phyloP scores from a whole-genome alignment of 768 basidiomycete genomes.

The Mycena kentingensis region DNA sequence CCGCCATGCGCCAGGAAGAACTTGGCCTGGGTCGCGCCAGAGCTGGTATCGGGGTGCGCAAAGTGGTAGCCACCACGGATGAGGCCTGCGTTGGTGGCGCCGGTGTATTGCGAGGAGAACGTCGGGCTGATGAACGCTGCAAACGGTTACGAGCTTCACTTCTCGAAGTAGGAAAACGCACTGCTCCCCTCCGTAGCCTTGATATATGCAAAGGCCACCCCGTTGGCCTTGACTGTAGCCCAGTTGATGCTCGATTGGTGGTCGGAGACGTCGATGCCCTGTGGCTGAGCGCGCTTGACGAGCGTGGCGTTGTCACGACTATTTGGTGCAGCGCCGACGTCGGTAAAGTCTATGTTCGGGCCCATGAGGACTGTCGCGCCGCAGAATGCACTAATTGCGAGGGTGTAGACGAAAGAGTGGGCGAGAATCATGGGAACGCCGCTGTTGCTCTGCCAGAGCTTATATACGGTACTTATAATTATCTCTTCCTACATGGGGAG shows the following conservation, averaged over 20 bases:
- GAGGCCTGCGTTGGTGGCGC: slow-evolving; percentile 55
- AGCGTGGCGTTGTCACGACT: too few species aligned
- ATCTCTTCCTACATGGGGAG: too few species aligned
- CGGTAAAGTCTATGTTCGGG: too few species aligned
- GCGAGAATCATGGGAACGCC: too few species aligned
- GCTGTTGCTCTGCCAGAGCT: too few species aligned
- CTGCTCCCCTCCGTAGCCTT: slow-evolving; percentile 69
- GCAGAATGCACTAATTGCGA: too few species aligned
- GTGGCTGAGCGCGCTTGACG: slow-evolving; percentile 40
- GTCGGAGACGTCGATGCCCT: slow-evolving; percentile 59
- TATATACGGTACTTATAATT: too few species aligned
- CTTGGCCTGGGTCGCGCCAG: slow-evolving; percentile 59
- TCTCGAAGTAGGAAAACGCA: slow-evolving; percentile 28
- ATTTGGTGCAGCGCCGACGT: too few species aligned
- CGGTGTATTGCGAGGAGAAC: slow-evolving; percentile 54
- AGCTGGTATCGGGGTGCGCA: slow-evolving; percentile 53
- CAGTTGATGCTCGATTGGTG: slow-evolving; percentile 54
- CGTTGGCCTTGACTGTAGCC: slow-evolving; percentile 51
- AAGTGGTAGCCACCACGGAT: slow-evolving; percentile 67
- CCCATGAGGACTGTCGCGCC: too few species aligned
- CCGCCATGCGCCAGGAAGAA: slow-evolving; percentile 63
- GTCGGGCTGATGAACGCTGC: slow-evolving; percentile 42
- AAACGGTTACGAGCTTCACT: background rate
- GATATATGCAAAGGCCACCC: slow-evolving; percentile 60
- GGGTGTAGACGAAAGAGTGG: too few species aligned